A percentile compares a stretch with the other conserved stretches of the same genome.
Conservation (phyloP, 768 basidiomycete species). For the Mycena polygramma region DNA sequence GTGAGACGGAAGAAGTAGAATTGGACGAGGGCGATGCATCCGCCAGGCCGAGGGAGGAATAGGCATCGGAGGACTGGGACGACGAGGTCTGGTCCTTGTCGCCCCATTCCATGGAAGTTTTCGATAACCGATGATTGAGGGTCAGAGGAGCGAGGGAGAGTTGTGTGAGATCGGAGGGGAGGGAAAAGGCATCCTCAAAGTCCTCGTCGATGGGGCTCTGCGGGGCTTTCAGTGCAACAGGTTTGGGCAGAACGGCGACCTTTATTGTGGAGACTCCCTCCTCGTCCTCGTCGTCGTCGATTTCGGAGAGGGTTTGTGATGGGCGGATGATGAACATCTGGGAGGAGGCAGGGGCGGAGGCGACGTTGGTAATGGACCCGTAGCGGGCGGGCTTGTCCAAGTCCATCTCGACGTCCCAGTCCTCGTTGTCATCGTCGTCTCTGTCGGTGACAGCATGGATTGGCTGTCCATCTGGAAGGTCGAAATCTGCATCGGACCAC, state of each 20-base stretch:
- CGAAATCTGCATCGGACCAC: conserved; percentile 91
- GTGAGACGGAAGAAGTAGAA: conserved; percentile 73
- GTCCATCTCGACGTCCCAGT: conserved; percentile 88
- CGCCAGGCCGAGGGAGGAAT: conserved; percentile 83
- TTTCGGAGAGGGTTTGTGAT: conserved; percentile 61
- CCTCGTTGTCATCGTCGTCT: conserved; percentile 73
- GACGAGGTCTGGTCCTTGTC: conserved; percentile 87
- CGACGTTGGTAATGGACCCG: conserved; percentile 53
- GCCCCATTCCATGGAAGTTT: conserved; percentile 87
- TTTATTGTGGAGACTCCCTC: conserved; percentile 85
- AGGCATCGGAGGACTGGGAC: conserved; percentile 90
- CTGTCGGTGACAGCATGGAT: conserved; percentile 76
- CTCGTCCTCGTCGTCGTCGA: conserved; percentile 67
- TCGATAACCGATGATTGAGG: conserved; percentile 82
- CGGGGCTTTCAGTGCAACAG: conserved; percentile 46
- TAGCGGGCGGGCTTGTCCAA: conserved; percentile 69
- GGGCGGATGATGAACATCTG: conserved; percentile 74
- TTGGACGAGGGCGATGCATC: conserved; percentile 80
- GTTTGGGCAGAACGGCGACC: conserved; percentile 65
- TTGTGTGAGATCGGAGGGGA: conserved; percentile 84
- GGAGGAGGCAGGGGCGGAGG: conserved; percentile 48
- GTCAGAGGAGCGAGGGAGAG: conserved; percentile 86
- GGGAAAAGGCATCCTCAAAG: conserved; percentile 85
- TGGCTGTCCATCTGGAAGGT: conserved; percentile 80
- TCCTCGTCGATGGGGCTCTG: conserved; percentile 75